Percentiles rank a stretch among this genome's conserved stretches.
phyloP scores from a whole-genome alignment of 2,329 filamentous ascomycete genomes.

The Diaporthe sp. region DNA sequence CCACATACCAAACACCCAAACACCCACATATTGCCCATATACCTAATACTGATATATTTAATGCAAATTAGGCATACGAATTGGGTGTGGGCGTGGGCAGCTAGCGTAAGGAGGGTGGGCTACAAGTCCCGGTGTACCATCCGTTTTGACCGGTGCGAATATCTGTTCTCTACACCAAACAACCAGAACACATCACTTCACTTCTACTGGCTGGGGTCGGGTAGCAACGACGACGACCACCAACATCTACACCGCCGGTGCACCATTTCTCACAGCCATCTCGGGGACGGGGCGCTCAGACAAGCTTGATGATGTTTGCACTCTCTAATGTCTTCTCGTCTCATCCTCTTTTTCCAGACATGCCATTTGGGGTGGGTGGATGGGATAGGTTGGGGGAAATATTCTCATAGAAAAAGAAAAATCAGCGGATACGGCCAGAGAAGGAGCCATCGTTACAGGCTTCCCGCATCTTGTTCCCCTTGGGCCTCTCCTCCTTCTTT shows the following conservation, averaged over 20 bases:
- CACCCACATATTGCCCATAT: too few relatives aligned
- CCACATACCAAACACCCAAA: too few relatives aligned
- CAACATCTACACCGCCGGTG: not conserved
- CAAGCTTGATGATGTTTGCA: constrained; percentile 31
- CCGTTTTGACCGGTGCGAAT: too few relatives aligned
- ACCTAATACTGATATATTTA: too few relatives aligned
- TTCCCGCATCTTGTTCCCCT: constrained; percentile 5
- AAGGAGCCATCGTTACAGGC: constrained; percentile 4
- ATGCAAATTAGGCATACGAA: too few relatives aligned
- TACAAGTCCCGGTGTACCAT: too few relatives aligned
- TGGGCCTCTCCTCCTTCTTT: constrained; percentile 16
- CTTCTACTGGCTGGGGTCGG: not conserved
- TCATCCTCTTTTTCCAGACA: constrained; percentile 28
- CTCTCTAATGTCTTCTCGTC: constrained; percentile 33
- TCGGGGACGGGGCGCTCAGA: not conserved
- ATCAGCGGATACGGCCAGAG: constrained; percentile 15
- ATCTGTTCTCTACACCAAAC: too few relatives aligned
- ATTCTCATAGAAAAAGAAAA: constrained; percentile 25
- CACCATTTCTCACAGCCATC: not conserved
- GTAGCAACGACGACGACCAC: not conserved
- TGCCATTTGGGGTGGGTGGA: not conserved
- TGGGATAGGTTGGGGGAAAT: constrained; percentile 21
- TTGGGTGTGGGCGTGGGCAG: too few relatives aligned
- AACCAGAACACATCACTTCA: too few relatives aligned
- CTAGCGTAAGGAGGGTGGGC: too few relatives aligned